Evolutionary conservation across 2,329 filamentous ascomycete genomes (phyloP).

Genomic region (Alternaria sp.): DNA sequence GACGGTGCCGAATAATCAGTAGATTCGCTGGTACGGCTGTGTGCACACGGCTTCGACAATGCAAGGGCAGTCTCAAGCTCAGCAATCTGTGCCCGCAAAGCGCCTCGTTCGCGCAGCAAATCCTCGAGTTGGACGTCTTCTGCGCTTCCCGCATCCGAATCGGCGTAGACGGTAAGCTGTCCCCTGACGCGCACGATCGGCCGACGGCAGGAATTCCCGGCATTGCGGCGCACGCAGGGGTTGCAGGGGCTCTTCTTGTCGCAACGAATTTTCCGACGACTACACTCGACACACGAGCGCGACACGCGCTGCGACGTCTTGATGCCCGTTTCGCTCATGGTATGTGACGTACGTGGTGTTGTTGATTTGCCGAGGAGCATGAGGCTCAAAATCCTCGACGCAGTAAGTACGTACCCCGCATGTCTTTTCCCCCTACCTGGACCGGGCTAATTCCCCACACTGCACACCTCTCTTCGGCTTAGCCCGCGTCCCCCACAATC

Average conservation of each 20-base stretch:
- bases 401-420: conserved; percentile 3
- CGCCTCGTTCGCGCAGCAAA: conserved; percentile 16
- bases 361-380: conserved; percentile 8
- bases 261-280: conserved; percentile 17
- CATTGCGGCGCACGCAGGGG: conserved; percentile 19
- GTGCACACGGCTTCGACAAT: conserved; percentile 19
- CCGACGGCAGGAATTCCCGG: conserved; percentile 17
- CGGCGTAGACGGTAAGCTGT: conserved; percentile 18
- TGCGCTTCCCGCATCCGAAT: conserved; percentile 5
- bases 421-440: not conserved
- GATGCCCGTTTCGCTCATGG: conserved; percentile 17
- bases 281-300: conserved; percentile 18
- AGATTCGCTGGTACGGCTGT: conserved; percentile 17
- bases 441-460: conserved; percentile 2
- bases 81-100: conserved; percentile 20
- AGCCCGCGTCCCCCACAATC: conserved; percentile 22
- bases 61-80: conserved; percentile 21
- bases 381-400: conserved; percentile 11
- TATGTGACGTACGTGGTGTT: not conserved
- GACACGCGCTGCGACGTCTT: conserved; percentile 20
- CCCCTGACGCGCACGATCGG: conserved; percentile 22
- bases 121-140: conserved; percentile 9
- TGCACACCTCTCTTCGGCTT: not conserved
- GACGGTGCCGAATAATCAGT: conserved; percentile 11
- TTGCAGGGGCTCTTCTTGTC: conserved; percentile 21